Evolutionary conservation across 2,329 filamentous ascomycete species (phyloP).

Genomic region (Aspergillus felis): DNA sequence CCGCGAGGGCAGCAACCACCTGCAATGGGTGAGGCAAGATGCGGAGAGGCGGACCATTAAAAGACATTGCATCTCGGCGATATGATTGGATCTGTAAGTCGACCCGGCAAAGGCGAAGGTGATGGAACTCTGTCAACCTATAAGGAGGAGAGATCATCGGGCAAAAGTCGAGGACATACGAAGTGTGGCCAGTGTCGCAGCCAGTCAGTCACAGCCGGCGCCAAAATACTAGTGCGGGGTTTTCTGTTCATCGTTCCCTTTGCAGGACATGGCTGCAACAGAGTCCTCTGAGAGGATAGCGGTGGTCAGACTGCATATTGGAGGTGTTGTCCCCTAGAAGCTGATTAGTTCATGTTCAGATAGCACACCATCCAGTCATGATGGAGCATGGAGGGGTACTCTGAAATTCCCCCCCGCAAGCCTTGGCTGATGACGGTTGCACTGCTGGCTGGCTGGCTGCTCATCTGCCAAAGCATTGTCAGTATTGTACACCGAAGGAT

Average conservation of each 20-base stretch:
- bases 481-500: background rate
- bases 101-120: constrained; percentile 12
- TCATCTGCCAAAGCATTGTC: constrained; percentile 8
- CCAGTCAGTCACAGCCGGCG: constrained; percentile 7
- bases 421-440: background rate
- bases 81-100: constrained; percentile 12
- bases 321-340: background rate
- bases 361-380: background rate
- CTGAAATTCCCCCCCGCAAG: background rate
- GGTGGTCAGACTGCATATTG: background rate
- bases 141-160: background rate
- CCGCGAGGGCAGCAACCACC: constrained; percentile 1
- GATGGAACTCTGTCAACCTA: constrained; percentile 4
- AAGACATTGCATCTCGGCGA: background rate
- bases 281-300: background rate
- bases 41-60: background rate
- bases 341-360: background rate
- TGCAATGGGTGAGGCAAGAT: background rate
- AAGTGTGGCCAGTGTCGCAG: constrained; percentile 3
- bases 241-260: background rate
- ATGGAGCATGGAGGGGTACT: background rate
- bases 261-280: background rate
- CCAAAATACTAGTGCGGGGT: constrained; percentile 14
- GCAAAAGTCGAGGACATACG: background rate
- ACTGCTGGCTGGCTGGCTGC: background rate